Percentiles rank a stretch among this genome's conserved stretches.
Evolutionary conservation across 2,329 filamentous ascomycete genomes (phyloP).

Genomic region (Phialemoniopsis sp.): DNA sequence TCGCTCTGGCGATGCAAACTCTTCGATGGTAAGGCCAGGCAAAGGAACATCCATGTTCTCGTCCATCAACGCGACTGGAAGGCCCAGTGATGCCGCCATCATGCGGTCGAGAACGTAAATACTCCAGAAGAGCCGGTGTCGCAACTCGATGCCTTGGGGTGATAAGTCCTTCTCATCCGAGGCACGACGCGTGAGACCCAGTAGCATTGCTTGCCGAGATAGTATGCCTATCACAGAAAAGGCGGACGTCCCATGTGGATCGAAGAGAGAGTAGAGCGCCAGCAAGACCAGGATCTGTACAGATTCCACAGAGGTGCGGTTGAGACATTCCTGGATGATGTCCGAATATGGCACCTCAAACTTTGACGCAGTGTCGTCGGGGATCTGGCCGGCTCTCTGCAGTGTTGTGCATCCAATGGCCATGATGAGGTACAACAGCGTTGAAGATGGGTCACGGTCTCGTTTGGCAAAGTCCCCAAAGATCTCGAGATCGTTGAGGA

Average conservation of each 20-base stretch:
- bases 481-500: conserved; percentile 26
- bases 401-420: conserved; percentile 40
- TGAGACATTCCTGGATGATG: conserved; percentile 35
- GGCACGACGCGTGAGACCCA: conserved; percentile 26
- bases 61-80: conserved; percentile 32
- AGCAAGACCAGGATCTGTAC: conserved; percentile 35
- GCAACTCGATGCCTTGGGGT: conserved; percentile 7
- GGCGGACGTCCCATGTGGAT: conserved; percentile 31
- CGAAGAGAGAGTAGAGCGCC: conserved; percentile 37
- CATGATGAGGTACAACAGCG: conserved; percentile 36
- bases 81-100: conserved; percentile 34
- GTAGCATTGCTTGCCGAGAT: conserved; percentile 31
- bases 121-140: conserved; percentile 38
- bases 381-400: conserved; percentile 35
- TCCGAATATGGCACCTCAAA: conserved; percentile 32
- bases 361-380: conserved; percentile 21
- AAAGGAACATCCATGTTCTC: conserved; percentile 33
- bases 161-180: too few relatives aligned
- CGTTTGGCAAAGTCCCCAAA: conserved; percentile 11
- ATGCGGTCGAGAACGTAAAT: conserved; percentile 40
- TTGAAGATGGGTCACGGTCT: conserved; percentile 22
- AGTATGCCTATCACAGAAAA: conserved; percentile 35
- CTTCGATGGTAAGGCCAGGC: conserved; percentile 37
- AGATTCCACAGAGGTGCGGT: conserved; percentile 27
- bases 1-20: conserved; percentile 34